Conservation (phyloP, 2,329 filamentous ascomycete species). For the Beauveria sp. region DNA sequence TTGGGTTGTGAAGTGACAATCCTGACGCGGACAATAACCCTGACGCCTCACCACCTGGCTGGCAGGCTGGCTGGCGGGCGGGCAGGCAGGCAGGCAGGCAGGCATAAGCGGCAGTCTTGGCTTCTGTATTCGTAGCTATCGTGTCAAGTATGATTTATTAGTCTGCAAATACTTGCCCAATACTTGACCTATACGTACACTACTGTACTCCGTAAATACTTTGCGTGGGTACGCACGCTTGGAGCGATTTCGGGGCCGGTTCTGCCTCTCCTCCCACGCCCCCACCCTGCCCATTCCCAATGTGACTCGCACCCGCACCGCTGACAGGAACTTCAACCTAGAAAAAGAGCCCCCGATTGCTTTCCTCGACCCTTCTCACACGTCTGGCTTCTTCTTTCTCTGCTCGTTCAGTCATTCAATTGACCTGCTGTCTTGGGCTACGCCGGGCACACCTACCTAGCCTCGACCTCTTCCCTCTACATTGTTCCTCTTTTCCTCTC, state of each 20-base stretch:
- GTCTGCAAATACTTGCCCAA: neutral
- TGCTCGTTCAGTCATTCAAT: neutral
- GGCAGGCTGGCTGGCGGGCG: no score
- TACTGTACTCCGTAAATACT: neutral
- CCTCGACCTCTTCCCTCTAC: no score
- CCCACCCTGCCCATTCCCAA: neutral
- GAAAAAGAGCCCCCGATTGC: neutral
- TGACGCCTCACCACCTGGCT: no score
- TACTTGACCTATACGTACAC: no score
- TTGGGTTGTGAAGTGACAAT: no score
- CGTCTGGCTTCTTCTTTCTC: neutral
- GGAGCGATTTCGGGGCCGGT: conserved; percentile 14
- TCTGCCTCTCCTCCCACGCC: conserved; percentile 14
- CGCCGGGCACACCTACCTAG: neutral
- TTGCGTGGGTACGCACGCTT: neutral
- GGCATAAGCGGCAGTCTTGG: no score
- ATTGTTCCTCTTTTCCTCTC: neutral
- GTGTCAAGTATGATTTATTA: no score
- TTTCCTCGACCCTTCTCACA: neutral
- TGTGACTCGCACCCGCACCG: neutral
- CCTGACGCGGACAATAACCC: no score
- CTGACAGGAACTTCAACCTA: no score
- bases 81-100: no score
- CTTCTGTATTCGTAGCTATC: no score
- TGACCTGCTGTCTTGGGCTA: neutral